Conservation (phyloP, 768 basidiomycete genomes). For the Trametes cubensis region DNA sequence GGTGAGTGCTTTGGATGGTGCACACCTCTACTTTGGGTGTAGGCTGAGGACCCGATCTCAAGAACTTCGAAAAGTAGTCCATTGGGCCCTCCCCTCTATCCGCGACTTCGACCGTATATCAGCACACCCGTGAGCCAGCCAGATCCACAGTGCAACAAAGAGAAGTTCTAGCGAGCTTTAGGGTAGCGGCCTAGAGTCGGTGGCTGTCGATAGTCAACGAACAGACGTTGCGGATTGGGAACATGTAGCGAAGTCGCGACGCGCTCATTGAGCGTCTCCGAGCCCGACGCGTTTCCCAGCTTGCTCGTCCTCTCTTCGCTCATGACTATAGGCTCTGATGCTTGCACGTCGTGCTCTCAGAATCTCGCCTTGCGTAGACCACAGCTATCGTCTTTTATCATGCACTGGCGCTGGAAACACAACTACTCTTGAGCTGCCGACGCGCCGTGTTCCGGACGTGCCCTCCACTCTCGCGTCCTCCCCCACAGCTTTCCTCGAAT, state of each 20-base stretch:
- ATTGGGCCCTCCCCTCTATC: slow-evolving; percentile 39
- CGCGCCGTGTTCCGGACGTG: slow-evolving; percentile 11
- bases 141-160: neutral
- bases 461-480: slow-evolving; percentile 3
- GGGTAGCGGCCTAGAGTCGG: neutral
- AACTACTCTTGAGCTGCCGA: neutral
- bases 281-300: neutral
- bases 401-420: no score
- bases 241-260: neutral
- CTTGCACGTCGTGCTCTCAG: no score
- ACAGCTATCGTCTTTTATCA: no score
- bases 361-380: no score
- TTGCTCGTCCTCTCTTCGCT: neutral
- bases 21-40: slow-evolving; percentile 49
- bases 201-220: neutral
- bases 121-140: neutral
- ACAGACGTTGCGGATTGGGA: neutral
- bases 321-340: no score
- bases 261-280: neutral
- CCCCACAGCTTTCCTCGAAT: slow-evolving; percentile 12
- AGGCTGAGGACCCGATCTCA: slow-evolving; percentile 50
- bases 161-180: neutral
- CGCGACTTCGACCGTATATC: neutral
- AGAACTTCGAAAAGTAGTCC: slow-evolving; percentile 88
- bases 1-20: neutral